Evolutionary conservation across 176 grass and related monocot genomes (phyloP).

Genomic region (Zoysia japonica): DNA sequence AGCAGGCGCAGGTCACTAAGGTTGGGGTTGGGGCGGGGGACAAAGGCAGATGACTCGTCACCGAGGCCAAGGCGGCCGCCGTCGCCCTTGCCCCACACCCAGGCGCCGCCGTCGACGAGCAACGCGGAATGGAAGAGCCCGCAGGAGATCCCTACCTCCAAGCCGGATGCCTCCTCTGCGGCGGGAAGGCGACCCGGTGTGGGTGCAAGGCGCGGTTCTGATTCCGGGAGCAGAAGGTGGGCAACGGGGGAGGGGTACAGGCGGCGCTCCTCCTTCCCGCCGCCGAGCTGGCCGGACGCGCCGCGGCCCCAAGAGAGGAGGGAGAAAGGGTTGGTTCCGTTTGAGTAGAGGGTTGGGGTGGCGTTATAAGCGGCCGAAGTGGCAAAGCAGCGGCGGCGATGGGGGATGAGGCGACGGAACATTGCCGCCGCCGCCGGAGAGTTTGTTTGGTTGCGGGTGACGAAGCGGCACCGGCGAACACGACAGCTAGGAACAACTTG

Average conservation of each 20-base stretch:
- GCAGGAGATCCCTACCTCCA: slow-evolving; percentile 83
- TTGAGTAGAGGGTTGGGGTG: slow-evolving; percentile 38
- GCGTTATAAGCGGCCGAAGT: slow-evolving; percentile 13
- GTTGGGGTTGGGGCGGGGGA: slow-evolving; percentile 72
- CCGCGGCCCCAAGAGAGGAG: slow-evolving; percentile 90
- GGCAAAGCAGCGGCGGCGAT: slow-evolving; percentile 45
- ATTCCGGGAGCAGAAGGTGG: slow-evolving; percentile 53
- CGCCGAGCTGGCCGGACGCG: slow-evolving; percentile 85
- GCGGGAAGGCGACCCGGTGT: slow-evolving; percentile 52
- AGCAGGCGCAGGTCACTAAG: slow-evolving; percentile 55
- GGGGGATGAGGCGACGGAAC: slow-evolving; percentile 44
- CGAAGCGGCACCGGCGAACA: neutral
- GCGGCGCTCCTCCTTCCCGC: slow-evolving; percentile 84
- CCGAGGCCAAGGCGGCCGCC: slow-evolving; percentile 79
- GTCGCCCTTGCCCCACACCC: slow-evolving; percentile 97
- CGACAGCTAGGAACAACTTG: neutral
- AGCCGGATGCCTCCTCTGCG: neutral
- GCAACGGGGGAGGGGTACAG: slow-evolving; percentile 77
- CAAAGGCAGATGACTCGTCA: slow-evolving; percentile 66
- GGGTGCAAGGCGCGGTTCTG: slow-evolving; percentile 47
- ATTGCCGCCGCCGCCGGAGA: slow-evolving; percentile 52
- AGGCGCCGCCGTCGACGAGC: slow-evolving; percentile 62
- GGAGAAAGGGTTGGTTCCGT: slow-evolving; percentile 33
- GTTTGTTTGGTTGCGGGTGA: slow-evolving; percentile 25
- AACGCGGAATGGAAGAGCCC: slow-evolving; percentile 87